Base-by-base conservation (phyloP, 805 yeast species). In the Cyberlindnera veronae region DNA sequence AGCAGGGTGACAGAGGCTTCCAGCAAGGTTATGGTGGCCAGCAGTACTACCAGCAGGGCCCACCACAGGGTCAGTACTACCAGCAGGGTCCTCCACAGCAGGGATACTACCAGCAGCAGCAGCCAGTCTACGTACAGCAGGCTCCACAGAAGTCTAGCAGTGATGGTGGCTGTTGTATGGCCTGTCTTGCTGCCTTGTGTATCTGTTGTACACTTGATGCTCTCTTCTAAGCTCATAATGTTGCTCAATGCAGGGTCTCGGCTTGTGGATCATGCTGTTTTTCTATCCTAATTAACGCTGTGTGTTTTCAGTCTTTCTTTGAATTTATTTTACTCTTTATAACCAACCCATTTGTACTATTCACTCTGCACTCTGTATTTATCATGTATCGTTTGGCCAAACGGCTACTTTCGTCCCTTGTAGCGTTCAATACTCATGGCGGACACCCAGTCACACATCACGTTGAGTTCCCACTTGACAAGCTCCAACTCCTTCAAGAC, bases 101-200 rank as follows among this genome's bases (percentile, higher is more conserved):
- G 27, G 61, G 58, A 12, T 60, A 58, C 29, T 66, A 65, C 43
- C 69, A 66, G 36, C 74, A 68, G 45, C 77, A 63, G 39, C 78
- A 73, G 49, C 78, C 79, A 0, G 65, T 73, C 10, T 74, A 74
- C 37, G 77, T 73, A 17, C 80, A 74, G 49, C 79, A 72, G 49
- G 71, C 59, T 36, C 71, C 69, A 7, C 67, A 60, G 24, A 49
- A 50, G 23, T 53, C 54, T 17, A 12, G 14, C 28, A 65, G 63
- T 34, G 64, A 63, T 39, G 58, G 62, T 14, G 72, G 63, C 44
- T 76, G 80, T 59, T 60, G 73, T 50, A 60, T 72, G 51, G 80
- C 73, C 11, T 75, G 80, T 63, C 54, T 76, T 32, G 79, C 75
- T 17, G 78, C 75, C 18, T 41, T 74, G 56, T 76, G 81, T 69